Evolutionary conservation across 371 early-diverging fungal species (phyloP), one percentile per base, ranked within the genome.

Genomic region (Mucor circinelloides): DNA sequence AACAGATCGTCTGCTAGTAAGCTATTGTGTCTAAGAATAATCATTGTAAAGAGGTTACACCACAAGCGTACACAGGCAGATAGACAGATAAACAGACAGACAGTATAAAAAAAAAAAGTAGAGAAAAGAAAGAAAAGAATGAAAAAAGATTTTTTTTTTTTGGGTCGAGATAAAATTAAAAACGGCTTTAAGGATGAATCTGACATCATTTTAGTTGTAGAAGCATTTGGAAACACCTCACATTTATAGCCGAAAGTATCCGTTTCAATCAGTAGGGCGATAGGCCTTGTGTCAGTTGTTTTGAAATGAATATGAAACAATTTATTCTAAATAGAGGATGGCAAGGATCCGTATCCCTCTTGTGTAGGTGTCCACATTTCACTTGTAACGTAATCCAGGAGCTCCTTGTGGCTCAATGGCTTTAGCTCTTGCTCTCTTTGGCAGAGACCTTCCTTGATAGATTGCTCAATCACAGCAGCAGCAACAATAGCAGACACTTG

Each of bases 401-500:
- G 38, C 10, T 55, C 64, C 21, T 71, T 34, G n/a, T 71, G 55
- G 28, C 61, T 44, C 55, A 63, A 31, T 13, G 28, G 7, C 13
- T 58, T 19, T 13, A 63, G 21, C 32, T 57, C 59, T 10, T 48
- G 13, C 17, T 62, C 36, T 25, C 44, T 23, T 28, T 63, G 32
- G 17, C 83, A 85, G 25, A 85, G 52, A 7, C 84, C 88, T 66
- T 89, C 90, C 17, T 82, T 71, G 13, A 86, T 75, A 9, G 93
- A 86, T 74, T 89, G 84, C 30, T 81, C 68, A 61, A 87, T 81
- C n/a, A 95, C 89, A 30, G 91, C 92, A 1, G 88, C 87, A 17
- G 95, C 93, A 2, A 95, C 88, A 64, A 83, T 73, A 2, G 89
- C 88, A 17, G 90, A 89, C 6, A 92, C 90, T 56, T 91, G 86